These are phyloP conservation scores for Solanum hybrid DNA, from an alignment of 305 asterid species.

Conservation along the genomic window DNA sequence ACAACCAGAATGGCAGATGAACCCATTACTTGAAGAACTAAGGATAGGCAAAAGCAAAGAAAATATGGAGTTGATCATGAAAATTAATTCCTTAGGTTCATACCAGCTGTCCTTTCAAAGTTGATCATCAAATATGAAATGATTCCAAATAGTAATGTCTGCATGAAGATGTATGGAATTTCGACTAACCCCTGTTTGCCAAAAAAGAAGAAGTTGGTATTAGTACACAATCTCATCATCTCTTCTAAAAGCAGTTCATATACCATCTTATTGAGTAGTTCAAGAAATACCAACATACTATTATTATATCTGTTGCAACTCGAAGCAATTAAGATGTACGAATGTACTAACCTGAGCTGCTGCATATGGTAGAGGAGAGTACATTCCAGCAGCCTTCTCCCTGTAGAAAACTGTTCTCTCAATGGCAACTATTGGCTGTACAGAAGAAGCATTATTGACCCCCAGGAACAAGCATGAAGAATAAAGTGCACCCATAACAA, in stretches of 20 bases:
- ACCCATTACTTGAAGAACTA: neutral
- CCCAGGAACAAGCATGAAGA: conserved; percentile 69
- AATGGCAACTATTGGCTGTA: conserved; percentile 69
- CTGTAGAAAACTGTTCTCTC: conserved; percentile 88
- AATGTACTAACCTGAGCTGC: conserved; percentile 56
- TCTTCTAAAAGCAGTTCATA: neutral
- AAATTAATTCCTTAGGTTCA: neutral
- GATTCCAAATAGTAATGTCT: conserved; percentile 56
- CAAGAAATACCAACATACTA: neutral
- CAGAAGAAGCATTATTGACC: conserved; percentile 78
- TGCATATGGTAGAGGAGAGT: conserved; percentile 64
- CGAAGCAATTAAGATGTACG: neutral
- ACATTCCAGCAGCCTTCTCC: conserved; percentile 89
- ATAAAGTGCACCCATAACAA: conserved; percentile 77
- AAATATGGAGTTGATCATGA: neutral
- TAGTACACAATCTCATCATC: neutral
- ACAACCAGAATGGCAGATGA: neutral
- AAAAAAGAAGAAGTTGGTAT: conserved; percentile 1
- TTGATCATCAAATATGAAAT: conserved; percentile 78
- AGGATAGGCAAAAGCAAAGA: neutral
- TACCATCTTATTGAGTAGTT: neutral
- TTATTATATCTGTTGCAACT: neutral
- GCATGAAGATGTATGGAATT: conserved; percentile 64
- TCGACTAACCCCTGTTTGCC: conserved; percentile 68
- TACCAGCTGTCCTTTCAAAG: conserved; percentile 73